Base-by-base conservation (phyloP, 108 stramenopile genomes). In the Nitzschia sp. region DNA sequence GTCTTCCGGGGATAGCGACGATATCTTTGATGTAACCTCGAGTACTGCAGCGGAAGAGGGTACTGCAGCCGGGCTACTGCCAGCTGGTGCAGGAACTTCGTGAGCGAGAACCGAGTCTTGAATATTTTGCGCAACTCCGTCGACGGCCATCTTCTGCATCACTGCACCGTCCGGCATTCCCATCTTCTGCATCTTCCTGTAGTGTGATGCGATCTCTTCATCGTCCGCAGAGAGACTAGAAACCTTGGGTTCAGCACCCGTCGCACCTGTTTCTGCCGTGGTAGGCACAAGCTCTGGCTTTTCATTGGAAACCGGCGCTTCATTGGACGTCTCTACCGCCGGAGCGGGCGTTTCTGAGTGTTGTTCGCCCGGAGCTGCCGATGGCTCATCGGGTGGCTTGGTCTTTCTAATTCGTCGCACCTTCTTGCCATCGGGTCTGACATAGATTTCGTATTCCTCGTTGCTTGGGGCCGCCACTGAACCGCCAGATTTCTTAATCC, bases 361-460 rank as follows among this genome's bases (percentile, higher is more conserved):
- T 5, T 32, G 53, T 42, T 42, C 9, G 6, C 38, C 38, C 38
- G 13, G 13, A 42, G 38, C 9, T 9, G 13, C 13, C 38, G 65
- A 18, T 54, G 48, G 27, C 46, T 54, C 65, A 15, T 66, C 49
- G 13, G 51, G 24, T 54, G 65, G 51, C n/a, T 42, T 54, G 9
- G 26, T 34, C 29, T 59, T 60, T 21, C 56, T 23, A 13, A 83
- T 59, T 33, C 82, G 61, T 45, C 82, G 68, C 11, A 83, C 82
- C 54, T 83, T 83, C 32, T 60, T 83, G 8, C 82, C 82, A 56
- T 83, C 82, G 23, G 82, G 70, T 71, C 77, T 32, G 25, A 78
- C 68, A 56, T 63, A 75, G 23, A 83, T 72, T 63, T 83, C 82
- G 17, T 62, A 67, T 31, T 77, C 57, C 18, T 69, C 51, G 9